phyloP scores from a whole-genome alignment of 805 yeast genomes.

The Candida maris region DNA sequence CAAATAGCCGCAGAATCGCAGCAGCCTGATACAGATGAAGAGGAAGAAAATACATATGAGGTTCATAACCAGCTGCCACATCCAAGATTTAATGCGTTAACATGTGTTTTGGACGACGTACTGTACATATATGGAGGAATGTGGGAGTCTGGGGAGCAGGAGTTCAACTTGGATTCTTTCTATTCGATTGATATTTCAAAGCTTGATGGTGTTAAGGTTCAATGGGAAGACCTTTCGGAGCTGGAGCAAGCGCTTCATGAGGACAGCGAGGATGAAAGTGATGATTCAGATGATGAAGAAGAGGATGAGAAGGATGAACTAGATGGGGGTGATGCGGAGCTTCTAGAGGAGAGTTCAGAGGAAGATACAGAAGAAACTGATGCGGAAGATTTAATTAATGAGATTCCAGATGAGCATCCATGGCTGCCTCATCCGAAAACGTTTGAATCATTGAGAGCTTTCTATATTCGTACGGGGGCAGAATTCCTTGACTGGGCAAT shows the following conservation, averaged over 20 bases:
- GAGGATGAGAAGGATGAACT: conserved; percentile 60
- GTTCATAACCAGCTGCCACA: conserved; percentile 70
- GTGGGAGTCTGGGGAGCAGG: conserved; percentile 86
- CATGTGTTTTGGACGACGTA: conserved; percentile 80
- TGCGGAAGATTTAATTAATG: conserved; percentile 56
- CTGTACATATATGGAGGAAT: conserved; percentile 86
- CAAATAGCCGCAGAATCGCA: conserved; percentile 6
- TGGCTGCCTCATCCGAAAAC: conserved; percentile 98
- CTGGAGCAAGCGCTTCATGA: conserved; percentile 49
- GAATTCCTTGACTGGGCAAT: conserved; percentile 91
- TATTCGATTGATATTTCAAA: conserved; percentile 83
- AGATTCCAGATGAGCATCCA: conserved; percentile 86
- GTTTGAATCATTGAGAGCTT: conserved; percentile 78
- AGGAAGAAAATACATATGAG: conserved; percentile 43
- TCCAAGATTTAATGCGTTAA: conserved; percentile 80
- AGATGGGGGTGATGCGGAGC: conserved; percentile 41
- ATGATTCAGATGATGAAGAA: conserved; percentile 66
- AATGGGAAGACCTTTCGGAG: conserved; percentile 82
- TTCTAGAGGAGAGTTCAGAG: conserved; percentile 44
- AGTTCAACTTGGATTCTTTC: conserved; percentile 77
- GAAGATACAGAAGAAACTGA: conserved; percentile 70
- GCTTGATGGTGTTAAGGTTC: conserved; percentile 80
- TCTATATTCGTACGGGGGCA: conserved; percentile 83
- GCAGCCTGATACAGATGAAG: conserved; percentile 34
- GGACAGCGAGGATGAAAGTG: conserved; percentile 64